Conservation (phyloP, 2,329 filamentous ascomycete genomes). For the Ceratocystiopsis sp. region DNA sequence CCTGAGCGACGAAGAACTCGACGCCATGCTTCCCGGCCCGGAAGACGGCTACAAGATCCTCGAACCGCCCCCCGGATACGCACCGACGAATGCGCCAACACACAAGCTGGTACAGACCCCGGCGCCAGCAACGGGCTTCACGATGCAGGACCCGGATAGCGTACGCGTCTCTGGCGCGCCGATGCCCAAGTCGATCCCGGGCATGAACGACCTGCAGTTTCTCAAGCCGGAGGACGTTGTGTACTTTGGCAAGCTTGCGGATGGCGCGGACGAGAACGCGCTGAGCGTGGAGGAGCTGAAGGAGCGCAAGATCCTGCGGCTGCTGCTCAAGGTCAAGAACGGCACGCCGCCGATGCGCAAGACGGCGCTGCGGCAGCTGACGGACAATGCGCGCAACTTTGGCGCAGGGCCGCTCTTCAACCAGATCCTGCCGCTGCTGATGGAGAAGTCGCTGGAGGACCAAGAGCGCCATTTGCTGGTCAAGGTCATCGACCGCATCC, state of each 20-base stretch:
- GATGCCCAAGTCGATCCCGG: conserved; percentile 86
- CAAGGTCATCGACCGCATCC: conserved; percentile 95
- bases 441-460: conserved; percentile 96
- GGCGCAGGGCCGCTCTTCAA: conserved; percentile 90
- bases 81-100: conserved; percentile 59
- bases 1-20: conserved; percentile 84
- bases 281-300: conserved; percentile 92
- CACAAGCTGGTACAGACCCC: conserved; percentile 61
- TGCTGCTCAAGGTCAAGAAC: conserved; percentile 97
- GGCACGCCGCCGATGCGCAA: conserved; percentile 97
- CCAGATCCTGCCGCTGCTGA: conserved; percentile 87
- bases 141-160: conserved; percentile 92
- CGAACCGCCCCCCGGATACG: conserved; percentile 80
- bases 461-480: conserved; percentile 96
- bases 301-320: conserved; percentile 94
- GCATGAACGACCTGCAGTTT: conserved; percentile 89
- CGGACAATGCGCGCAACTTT: conserved; percentile 92
- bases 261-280: conserved; percentile 79
- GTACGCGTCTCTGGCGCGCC: conserved; percentile 71
- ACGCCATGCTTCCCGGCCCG: conserved; percentile 75
- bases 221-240: conserved; percentile 98
- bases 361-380: conserved; percentile 90
- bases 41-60: conserved; percentile 85
- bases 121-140: conserved; percentile 68
- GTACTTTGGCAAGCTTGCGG: conserved; percentile 94